Evolutionary conservation across 495 filamentous ascomycete genomes (phyloP), one percentile per base, ranked within the genome.

Genomic region (Aspergillus cavernicola): DNA sequence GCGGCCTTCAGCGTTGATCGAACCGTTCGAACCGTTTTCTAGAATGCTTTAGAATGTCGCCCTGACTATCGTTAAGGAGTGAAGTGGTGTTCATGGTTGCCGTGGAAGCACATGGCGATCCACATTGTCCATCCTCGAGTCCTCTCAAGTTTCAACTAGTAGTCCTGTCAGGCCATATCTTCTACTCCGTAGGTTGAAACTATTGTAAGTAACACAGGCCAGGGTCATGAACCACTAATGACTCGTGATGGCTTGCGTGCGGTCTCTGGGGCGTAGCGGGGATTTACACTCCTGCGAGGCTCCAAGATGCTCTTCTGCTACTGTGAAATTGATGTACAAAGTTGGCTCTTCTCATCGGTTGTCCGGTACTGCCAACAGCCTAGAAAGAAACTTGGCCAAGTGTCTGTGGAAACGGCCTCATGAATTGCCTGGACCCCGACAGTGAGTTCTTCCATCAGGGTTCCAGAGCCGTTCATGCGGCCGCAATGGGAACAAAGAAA

Each of bases 401-500:
- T n/a, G n/a, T n/a, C n/a, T n/a, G n/a, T n/a, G n/a, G n/a, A n/a
- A n/a, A n/a, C n/a, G n/a, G n/a, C n/a, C n/a, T n/a, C n/a, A n/a
- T n/a, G n/a, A n/a, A n/a, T n/a, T n/a, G n/a, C n/a, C n/a, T n/a
- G n/a, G n/a, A n/a, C n/a, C n/a, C n/a, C n/a, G n/a, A n/a, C n/a
- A n/a, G n/a, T n/a, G 38, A 51, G 35, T 50, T 44, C 50, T 48
- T 29, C 38, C 31, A 15, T 59, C 43, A 18, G 44, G 29, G 24
- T 49, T 53, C 36, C 32, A 45, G 12, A 26, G 16, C 46, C 46
- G 38, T 58, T 53, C 44, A 15, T 50, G 50, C 29, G 15, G 20
- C 39, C 37, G 33, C 15, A 22, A 39, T 23, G 43, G 23, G 20
- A 18, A 58, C 56, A 58, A 58, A 58, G 56, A 53, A 58, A 50